phyloP scores from a whole-genome alignment of 2,329 filamentous ascomycete genomes.

The Fusarium sp. region DNA sequence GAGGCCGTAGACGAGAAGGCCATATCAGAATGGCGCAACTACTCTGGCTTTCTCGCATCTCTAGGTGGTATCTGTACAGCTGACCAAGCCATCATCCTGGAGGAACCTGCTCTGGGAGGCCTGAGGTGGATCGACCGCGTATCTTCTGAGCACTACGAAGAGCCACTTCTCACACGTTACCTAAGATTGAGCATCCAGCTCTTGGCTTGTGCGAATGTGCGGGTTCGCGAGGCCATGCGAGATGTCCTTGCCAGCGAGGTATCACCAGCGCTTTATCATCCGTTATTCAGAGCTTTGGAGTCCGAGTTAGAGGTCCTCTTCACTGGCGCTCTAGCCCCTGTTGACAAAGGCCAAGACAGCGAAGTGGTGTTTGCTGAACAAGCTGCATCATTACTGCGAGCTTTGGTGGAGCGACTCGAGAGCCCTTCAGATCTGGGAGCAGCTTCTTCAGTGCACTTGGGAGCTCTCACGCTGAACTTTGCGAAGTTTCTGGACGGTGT shows the following conservation, averaged over 20 bases:
- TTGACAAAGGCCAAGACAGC: slow-evolving; percentile 69
- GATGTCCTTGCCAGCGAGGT: slow-evolving; percentile 78
- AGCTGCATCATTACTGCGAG: slow-evolving; percentile 74
- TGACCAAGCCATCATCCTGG: slow-evolving; percentile 69
- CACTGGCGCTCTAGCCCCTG: slow-evolving; percentile 67
- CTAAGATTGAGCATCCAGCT: slow-evolving; percentile 76
- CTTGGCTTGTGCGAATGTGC: slow-evolving; percentile 74
- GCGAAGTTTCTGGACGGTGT: slow-evolving; percentile 76
- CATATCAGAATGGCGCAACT: slow-evolving; percentile 77
- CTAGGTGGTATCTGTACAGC: slow-evolving; percentile 77
- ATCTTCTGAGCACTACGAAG: slow-evolving; percentile 72
- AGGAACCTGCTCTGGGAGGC: slow-evolving; percentile 71
- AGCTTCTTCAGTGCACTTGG: slow-evolving; percentile 75
- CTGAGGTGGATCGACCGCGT: slow-evolving; percentile 77
- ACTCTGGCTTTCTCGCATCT: slow-evolving; percentile 78
- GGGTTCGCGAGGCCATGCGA: slow-evolving; percentile 76
- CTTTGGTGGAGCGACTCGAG: slow-evolving; percentile 75
- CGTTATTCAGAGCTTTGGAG: slow-evolving; percentile 76
- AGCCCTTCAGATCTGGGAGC: slow-evolving; percentile 74
- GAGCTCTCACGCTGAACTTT: slow-evolving; percentile 75
- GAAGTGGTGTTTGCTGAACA: slow-evolving; percentile 79
- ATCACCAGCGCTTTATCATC: slow-evolving; percentile 72
- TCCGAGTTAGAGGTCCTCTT: slow-evolving; percentile 76
- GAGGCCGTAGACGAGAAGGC: slow-evolving; percentile 70
- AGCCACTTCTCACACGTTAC: slow-evolving; percentile 73